Base-by-base conservation (phyloP, 2,329 filamentous ascomycete genomes). In the Geosmithia putterillii region DNA sequence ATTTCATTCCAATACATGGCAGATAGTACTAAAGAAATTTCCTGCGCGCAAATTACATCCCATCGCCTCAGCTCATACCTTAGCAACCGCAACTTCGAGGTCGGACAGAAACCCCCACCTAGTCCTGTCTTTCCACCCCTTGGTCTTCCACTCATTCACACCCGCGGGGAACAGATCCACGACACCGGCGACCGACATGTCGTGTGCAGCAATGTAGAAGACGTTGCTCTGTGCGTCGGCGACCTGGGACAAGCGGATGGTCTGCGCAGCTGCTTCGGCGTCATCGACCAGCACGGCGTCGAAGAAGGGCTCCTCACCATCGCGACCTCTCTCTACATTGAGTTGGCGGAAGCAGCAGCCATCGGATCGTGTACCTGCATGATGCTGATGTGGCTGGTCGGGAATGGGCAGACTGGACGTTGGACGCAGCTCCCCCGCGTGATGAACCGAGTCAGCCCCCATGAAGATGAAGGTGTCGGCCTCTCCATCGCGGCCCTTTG, bases 401-500 rank as follows among this genome's bases (percentile, higher is more conserved):
- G 64, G 64, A 3, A 66, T 40, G 1, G 60, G 60, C 0, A 59
- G 44, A 44, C 58, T 55, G 35, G 47, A 40, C 0, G 60, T 61
- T 0, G 64, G 64, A 1, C 64, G 52, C 10, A 66, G 52, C 25
- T 57, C 53, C 18, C 64, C 63, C 2, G 54, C 54, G 38, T 61
- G 61, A 48, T 70, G 66, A 15, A 60, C 67, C 17, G 60, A 49
- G 45, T 71, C 67, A 3, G 58, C 67, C 0, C 64, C 65, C 44
- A 68, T 52, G 9, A 69, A 55, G 6, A 69, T 45, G 44, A 67
- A 69, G 0, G 63, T 63, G 22, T 57, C 51, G 0, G 60, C 52
- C 3, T n/a, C n/a, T n/a, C n/a, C n/a, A n/a, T 14, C 28, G 28
- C 6, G 15, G 19, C 44, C 42, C 0, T 43, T 42, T 0, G 57